Conservation (phyloP, 441 rosid species). For the Breynia disticha region DNA sequence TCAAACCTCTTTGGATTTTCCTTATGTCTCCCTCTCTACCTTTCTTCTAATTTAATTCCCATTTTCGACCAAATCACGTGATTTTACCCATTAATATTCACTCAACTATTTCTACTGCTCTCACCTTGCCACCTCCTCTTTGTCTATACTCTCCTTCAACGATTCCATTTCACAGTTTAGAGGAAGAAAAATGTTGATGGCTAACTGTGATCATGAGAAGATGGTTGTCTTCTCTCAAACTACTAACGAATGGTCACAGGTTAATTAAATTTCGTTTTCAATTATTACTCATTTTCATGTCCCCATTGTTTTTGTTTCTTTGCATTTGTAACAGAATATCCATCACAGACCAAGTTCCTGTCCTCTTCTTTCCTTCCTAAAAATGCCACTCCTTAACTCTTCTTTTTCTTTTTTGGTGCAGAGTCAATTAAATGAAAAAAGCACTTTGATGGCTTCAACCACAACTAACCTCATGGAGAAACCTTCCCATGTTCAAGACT, state of each 20-base stretch:
- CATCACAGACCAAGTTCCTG: conserved; percentile 15
- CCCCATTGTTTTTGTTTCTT: conserved; percentile 49
- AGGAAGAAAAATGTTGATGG: conserved; percentile 22
- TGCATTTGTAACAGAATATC: conserved; percentile 53
- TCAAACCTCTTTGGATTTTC: conserved; percentile 7
- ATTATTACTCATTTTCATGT: conserved; percentile 32
- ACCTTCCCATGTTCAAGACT: conserved; percentile 14
- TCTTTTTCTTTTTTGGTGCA: conserved; percentile 14
- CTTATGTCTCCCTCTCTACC: conserved; percentile 4
- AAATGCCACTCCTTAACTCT: conserved; percentile 19
- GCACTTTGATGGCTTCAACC: conserved; percentile 29
- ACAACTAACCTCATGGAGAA: conserved; percentile 41
- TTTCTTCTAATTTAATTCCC: conserved; percentile 6
- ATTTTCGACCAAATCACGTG: too few species aligned
- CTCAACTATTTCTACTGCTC: conserved; percentile 21
- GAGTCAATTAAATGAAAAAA: conserved; percentile 38
- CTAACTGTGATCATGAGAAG: conserved; percentile 26
- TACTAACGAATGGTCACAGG: conserved; percentile 53
- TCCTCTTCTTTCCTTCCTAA: conserved; percentile 21
- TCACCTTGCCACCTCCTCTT: conserved; percentile 34
- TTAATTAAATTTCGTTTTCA: conserved; percentile 26
- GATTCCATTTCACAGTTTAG: conserved; percentile 28
- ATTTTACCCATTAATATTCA: not conserved
- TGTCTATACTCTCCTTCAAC: conserved; percentile 41
- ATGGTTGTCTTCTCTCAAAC: conserved; percentile 36